phyloP scores from a whole-genome alignment of 2,329 filamentous ascomycete species.

The Stagonosporopsis rhizophila region DNA sequence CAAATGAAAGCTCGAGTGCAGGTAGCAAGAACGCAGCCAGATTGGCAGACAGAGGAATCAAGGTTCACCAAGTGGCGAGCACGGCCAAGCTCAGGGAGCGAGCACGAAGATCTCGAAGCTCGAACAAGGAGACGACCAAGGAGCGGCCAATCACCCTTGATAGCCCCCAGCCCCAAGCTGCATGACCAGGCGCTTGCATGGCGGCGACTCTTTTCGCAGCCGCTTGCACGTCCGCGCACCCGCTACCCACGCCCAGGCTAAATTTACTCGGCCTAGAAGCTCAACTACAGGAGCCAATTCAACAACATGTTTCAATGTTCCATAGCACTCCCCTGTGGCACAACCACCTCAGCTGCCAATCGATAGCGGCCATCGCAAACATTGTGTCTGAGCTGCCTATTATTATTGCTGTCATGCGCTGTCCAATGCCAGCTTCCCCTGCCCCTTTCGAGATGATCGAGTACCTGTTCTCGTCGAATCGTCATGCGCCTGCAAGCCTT shows the following conservation, averaged over 20 bases:
- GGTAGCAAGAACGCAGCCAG: not conserved
- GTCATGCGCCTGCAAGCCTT: constrained; percentile 13
- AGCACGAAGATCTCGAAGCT: constrained; percentile 28
- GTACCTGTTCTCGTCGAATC: constrained; percentile 16
- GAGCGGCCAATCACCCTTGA: constrained; percentile 25
- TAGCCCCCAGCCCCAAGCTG: constrained; percentile 4
- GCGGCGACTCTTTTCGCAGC: constrained; percentile 26
- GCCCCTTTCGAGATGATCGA: constrained; percentile 11
- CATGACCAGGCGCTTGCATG: constrained; percentile 30
- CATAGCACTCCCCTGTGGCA: constrained; percentile 13
- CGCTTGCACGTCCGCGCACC: constrained; percentile 36
- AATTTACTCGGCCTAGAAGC: constrained; percentile 31
- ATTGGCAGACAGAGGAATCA: constrained; percentile 8
- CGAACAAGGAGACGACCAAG: constrained; percentile 17
- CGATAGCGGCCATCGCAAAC: constrained; percentile 2
- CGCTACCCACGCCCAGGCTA: constrained; percentile 28
- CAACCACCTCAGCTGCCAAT: constrained; percentile 7
- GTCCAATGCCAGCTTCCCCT: constrained; percentile 10
- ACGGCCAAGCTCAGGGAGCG: constrained; percentile 15
- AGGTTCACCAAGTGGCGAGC: constrained; percentile 16
- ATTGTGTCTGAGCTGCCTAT: constrained; percentile 1
- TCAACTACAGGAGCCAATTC: constrained; percentile 17
- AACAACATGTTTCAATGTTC: constrained; percentile 31
- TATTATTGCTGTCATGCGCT: constrained; percentile 14
- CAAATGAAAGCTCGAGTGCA: not conserved